These are phyloP conservation scores for Fusarium sp. DNA, from an alignment of 2,329 filamentous ascomycete species.

Conservation along the genomic window DNA sequence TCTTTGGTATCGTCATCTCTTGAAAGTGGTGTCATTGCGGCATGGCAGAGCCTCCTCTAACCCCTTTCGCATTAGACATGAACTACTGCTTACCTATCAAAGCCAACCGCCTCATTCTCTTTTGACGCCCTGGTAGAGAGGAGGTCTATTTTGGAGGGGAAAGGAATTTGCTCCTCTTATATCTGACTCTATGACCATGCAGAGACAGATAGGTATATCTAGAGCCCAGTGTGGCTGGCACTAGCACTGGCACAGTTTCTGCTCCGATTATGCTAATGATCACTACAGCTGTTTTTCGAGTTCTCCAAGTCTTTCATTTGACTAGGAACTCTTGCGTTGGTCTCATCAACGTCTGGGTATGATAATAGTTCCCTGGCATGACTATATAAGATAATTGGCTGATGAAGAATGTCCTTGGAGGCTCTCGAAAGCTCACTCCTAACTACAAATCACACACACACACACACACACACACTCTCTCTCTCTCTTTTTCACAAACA, in stretches of 20 bases:
- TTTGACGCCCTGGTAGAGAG: conserved; percentile 13
- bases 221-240: background rate
- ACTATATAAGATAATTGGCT: background rate
- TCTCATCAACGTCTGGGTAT: background rate
- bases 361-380: background rate
- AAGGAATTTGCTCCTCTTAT: background rate
- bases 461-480: too few relatives aligned
- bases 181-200: background rate
- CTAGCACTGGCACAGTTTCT: background rate
- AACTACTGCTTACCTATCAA: conserved; percentile 7
- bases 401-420: background rate
- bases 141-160: background rate
- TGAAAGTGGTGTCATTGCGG: conserved; percentile 14
- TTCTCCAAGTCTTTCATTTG: background rate
- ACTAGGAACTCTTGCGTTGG: background rate
- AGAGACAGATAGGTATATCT: background rate
- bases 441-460: background rate
- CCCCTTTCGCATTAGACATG: conserved; percentile 25
- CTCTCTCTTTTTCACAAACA: too few relatives aligned
- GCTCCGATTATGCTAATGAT: background rate
- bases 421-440: background rate
- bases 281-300: background rate
- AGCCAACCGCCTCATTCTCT: conserved; percentile 19
- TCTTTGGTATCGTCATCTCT: background rate
- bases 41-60: conserved; percentile 31